These are phyloP conservation scores for Moricandia arvensis DNA, from an alignment of 345 rosid species.

Conservation along the genomic window DNA sequence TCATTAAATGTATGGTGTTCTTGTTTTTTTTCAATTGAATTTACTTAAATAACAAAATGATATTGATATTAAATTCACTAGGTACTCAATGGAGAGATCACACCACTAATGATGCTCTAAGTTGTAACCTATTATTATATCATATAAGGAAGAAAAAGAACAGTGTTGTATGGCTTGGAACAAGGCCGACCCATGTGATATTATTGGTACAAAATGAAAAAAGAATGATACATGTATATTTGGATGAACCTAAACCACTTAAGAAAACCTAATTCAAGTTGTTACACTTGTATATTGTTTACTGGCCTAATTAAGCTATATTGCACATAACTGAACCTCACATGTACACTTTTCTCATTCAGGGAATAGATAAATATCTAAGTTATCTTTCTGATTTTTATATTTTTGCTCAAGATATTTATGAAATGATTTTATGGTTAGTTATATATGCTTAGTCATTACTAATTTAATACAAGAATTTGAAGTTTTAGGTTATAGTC, in stretches of 20 bases:
- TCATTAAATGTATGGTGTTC: no score
- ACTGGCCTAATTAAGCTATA: conserved; percentile 23
- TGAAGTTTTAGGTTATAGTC: background rate
- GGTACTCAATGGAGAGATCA: no score
- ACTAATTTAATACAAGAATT: background rate
- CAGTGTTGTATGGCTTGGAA: background rate
- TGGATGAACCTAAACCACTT: conserved; percentile 36
- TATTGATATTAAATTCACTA: no score
- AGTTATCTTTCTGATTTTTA: background rate
- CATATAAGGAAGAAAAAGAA: background rate
- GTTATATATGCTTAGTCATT: background rate
- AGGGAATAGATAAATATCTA: background rate
- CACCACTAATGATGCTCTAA: no score
- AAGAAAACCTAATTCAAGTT: conserved; percentile 32
- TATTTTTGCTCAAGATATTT: background rate
- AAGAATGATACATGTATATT: background rate
- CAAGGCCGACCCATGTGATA: conserved; percentile 27
- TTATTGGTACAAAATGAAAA: conserved; percentile 13
- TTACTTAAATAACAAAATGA: no score
- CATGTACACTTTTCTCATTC: conserved; percentile 23
- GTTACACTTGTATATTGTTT: conserved; percentile 22
- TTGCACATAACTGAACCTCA: conserved; percentile 2
- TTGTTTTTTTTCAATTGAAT: no score
- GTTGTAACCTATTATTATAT: background rate
- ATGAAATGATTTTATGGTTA: background rate